These are phyloP conservation scores for Fonsecaea pedrosoi DNA, from an alignment of 2,329 filamentous ascomycete genomes.

Conservation along the genomic window DNA sequence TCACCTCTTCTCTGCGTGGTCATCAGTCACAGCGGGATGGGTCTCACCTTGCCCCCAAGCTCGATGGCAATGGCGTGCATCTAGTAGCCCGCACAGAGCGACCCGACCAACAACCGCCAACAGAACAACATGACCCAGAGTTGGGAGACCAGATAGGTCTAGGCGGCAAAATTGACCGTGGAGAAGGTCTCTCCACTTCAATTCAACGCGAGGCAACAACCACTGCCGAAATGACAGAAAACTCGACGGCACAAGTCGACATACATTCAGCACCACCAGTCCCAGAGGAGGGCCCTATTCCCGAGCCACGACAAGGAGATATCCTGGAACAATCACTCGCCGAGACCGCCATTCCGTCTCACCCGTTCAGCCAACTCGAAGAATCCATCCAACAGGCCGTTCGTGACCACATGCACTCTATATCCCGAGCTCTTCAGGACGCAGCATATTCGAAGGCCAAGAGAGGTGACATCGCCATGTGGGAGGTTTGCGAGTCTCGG, in stretches of 20 bases:
- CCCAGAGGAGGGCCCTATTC: background rate
- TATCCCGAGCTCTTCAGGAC: conserved; percentile 20
- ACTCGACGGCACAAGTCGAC: background rate
- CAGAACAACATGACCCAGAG: background rate
- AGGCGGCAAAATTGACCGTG: background rate
- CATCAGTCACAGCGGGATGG: conserved; percentile 11
- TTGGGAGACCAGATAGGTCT: background rate
- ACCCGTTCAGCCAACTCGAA: conserved; percentile 3
- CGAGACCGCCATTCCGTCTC: background rate
- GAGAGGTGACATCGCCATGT: conserved; percentile 34
- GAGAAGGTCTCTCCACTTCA: background rate
- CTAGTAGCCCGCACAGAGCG: background rate
- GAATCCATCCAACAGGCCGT: background rate
- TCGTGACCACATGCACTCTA: conserved; percentile 10
- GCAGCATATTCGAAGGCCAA: conserved; percentile 26
- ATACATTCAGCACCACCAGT: background rate
- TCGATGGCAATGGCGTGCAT: background rate
- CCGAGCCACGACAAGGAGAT: background rate
- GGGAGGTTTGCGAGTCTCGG: conserved; percentile 31
- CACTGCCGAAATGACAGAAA: background rate
- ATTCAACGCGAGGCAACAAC: background rate
- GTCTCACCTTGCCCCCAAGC: background rate
- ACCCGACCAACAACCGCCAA: background rate
- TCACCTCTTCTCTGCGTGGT: conserved; percentile 22
- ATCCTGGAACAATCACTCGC: background rate